A percentile compares a stretch with the other conserved stretches of the same genome.
Evolutionary conservation across 192 early-diverging fungal genomes (phyloP).

Genomic region (Rhizophagus clarus): DNA sequence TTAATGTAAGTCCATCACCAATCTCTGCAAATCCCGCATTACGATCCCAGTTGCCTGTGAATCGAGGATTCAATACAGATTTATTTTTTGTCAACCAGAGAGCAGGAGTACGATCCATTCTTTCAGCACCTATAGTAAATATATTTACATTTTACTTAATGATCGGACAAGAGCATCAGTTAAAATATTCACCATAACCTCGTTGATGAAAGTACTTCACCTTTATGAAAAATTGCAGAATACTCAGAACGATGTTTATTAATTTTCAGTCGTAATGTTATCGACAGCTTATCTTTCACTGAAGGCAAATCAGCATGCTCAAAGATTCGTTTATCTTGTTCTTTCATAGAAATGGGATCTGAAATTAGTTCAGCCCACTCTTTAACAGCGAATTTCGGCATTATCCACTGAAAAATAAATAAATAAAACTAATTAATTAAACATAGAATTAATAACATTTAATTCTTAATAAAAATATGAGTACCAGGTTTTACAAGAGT

Average conservation of each 20-base stretch:
- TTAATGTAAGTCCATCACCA: slow-evolving; percentile 7
- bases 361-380: too few relatives aligned
- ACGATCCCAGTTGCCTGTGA: background rate
- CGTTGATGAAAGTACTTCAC: background rate
- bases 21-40: background rate
- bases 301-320: background rate
- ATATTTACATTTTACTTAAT: too few relatives aligned
- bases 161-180: background rate
- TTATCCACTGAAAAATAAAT: too few relatives aligned
- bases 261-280: slow-evolving; percentile 21
- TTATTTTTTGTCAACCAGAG: background rate
- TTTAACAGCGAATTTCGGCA: too few relatives aligned
- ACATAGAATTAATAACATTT: too few relatives aligned
- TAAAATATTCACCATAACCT: too few relatives aligned
- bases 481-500: too few relatives aligned
- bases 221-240: slow-evolving; percentile 27
- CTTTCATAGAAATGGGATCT: too few relatives aligned
- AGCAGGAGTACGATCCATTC: background rate
- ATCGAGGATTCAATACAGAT: slow-evolving; percentile 3
- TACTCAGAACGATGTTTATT: background rate
- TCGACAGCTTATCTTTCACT: background rate
- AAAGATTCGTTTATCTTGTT: too few relatives aligned
- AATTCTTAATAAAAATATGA: too few relatives aligned
- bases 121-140: background rate
- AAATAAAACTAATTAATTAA: too few relatives aligned